phyloP scores from a whole-genome alignment of 2,329 filamentous ascomycete genomes.

The Simplicillium aogashimaense region DNA sequence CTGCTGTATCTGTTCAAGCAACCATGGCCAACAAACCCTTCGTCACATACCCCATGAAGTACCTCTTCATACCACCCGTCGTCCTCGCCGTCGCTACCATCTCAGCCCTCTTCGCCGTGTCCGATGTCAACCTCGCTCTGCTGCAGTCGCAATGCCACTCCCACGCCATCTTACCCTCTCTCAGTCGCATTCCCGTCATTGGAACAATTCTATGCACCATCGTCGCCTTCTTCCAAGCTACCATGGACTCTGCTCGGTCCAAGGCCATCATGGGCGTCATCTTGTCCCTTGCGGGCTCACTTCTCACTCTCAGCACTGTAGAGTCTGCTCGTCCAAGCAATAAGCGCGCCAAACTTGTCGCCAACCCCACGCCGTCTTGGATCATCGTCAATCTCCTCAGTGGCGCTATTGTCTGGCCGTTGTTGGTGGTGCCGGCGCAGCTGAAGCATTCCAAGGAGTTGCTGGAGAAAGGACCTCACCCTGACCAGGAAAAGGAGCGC shows the following conservation, averaged over 20 bases:
- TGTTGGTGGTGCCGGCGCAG: constrained; percentile 40
- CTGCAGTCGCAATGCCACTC: constrained; percentile 45
- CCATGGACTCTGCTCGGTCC: constrained; percentile 29
- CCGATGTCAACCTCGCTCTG: constrained; percentile 39
- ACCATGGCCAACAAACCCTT: constrained; percentile 1
- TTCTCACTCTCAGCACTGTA: constrained; percentile 38
- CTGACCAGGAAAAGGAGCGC: constrained; percentile 15
- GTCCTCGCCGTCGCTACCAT: constrained; percentile 33
- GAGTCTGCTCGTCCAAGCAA: constrained; percentile 37
- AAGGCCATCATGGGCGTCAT: constrained; percentile 29
- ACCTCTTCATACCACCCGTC: constrained; percentile 38
- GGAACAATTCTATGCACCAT: constrained; percentile 38
- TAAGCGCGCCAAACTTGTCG: constrained; percentile 21
- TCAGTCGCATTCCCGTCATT: constrained; percentile 33
- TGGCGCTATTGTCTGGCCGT: constrained; percentile 40
- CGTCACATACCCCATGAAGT: constrained; percentile 28
- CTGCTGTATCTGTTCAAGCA: neutral
- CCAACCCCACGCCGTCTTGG: constrained; percentile 30
- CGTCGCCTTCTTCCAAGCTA: constrained; percentile 37
- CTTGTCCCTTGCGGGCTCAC: constrained; percentile 32
- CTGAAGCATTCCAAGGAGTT: constrained; percentile 28
- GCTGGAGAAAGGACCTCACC: constrained; percentile 9
- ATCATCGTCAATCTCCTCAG: constrained; percentile 37
- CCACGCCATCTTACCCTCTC: constrained; percentile 29
- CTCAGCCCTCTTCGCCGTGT: constrained; percentile 30